Evolutionary conservation across 164 flowering plant genomes (phyloP).

Genomic region (Echeveria elegans): DNA sequence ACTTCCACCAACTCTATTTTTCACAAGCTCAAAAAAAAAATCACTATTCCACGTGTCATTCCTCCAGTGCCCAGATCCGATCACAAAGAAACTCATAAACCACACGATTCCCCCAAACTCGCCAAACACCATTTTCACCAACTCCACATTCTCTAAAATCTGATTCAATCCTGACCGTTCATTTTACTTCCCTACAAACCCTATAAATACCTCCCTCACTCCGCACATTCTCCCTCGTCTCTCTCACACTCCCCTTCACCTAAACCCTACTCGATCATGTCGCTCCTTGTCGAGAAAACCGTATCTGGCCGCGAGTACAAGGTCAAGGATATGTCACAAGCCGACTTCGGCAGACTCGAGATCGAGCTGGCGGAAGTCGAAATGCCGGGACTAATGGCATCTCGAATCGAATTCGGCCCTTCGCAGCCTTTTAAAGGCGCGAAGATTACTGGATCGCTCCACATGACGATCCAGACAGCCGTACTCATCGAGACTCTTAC

Average conservation of each 20-base stretch:
- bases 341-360: conserved; percentile 78
- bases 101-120: conserved; percentile 4
- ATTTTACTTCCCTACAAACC: background rate
- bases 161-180: conserved; percentile 17
- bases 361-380: conserved; percentile 74
- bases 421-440: conserved; percentile 73
- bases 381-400: conserved; percentile 71
- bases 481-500: conserved; percentile 67
- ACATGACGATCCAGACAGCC: conserved; percentile 81
- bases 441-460: conserved; percentile 59
- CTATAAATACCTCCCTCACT: background rate
- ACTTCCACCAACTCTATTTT: background rate
- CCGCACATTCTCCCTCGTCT: conserved; percentile 14
- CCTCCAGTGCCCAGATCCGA: background rate
- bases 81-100: background rate
- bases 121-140: background rate
- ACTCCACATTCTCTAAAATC: too few relatives aligned
- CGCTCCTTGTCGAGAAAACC: conserved; percentile 52
- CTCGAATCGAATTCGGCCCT: conserved; percentile 60
- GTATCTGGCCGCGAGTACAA: conserved; percentile 64
- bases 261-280: conserved; percentile 19
- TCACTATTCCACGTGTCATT: conserved; percentile 1
- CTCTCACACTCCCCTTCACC: conserved; percentile 6
- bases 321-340: conserved; percentile 77
- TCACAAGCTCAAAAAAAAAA: background rate